These are phyloP conservation scores for Chrysosphaeria jannelii DNA, from an alignment of 2,329 filamentous ascomycete genomes.

Conservation along the genomic window DNA sequence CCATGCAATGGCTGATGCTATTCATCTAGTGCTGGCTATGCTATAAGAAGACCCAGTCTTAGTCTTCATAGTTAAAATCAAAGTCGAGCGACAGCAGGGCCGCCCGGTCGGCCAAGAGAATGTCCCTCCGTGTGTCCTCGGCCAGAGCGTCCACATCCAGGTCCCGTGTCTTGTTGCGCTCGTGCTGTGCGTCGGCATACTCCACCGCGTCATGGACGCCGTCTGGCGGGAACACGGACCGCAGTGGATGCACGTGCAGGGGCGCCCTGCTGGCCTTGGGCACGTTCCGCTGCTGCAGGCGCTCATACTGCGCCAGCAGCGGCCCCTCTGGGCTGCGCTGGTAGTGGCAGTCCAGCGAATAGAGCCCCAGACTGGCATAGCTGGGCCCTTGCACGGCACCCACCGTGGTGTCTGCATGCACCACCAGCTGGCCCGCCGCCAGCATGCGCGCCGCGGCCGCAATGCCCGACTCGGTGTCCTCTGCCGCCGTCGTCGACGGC, in stretches of 20 bases:
- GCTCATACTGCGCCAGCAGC: conserved; percentile 14
- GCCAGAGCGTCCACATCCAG: background rate
- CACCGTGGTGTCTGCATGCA: conserved; percentile 15
- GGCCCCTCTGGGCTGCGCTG: conserved; percentile 13
- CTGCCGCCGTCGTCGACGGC: conserved; percentile 2
- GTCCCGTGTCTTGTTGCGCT: background rate
- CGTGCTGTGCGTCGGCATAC: background rate
- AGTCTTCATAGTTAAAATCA: too few relatives aligned
- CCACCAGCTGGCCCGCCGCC: conserved; percentile 11
- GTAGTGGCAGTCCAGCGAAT: conserved; percentile 17
- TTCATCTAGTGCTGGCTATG: too few relatives aligned
- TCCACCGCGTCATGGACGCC: too few relatives aligned
- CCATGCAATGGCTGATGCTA: too few relatives aligned
- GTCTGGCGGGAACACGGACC: too few relatives aligned
- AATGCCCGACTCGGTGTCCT: conserved; percentile 7
- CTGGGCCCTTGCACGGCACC: conserved; percentile 24
- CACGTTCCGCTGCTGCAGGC: conserved; percentile 16
- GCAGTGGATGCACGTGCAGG: too few relatives aligned
- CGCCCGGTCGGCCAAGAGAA: background rate
- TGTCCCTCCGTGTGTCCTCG: background rate
- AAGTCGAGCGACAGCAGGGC: too few relatives aligned
- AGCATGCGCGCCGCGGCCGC: conserved; percentile 10
- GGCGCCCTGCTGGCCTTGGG: too few relatives aligned
- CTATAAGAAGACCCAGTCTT: too few relatives aligned
- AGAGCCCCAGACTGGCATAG: conserved; percentile 17